Base-by-base conservation (phyloP, 495 filamentous ascomycete genomes). In the Aspergillus funiculosus region DNA sequence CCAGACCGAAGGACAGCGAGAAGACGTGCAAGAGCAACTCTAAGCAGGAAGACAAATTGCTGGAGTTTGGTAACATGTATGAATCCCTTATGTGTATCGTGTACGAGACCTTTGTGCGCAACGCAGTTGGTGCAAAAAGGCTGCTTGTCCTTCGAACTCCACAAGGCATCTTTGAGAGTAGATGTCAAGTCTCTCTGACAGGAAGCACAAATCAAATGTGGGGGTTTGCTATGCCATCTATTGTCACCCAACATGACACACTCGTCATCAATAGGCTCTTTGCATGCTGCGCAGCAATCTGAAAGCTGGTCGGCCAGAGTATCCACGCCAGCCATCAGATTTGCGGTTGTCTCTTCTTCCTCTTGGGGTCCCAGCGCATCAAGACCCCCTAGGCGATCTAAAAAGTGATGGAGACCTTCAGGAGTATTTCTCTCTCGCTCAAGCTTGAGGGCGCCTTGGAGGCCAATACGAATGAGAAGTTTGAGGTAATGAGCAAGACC, bases 401-500 rank as follows among this genome's bases (percentile, higher is more conserved):
- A 76, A 60, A 99, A 95, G 18, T 75, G 66, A 51, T 83, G 77
- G 10, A 99, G 68, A 13, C 86, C 90, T 41, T 88, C 81, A 2
- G 81, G 63, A 27, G 74, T 83, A 26, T 77, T 71, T 48, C 81
- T 80, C 51, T 96, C 89, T 32, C 87, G 81, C 66, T 99, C 94
- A 28, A 96, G 78, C 61, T 85, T 90, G 27, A 99, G 73, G 8
- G 92, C 80, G 31, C 94, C 94, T 60, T 97, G 94, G 6, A 99
- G 75, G 55, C 91, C 94, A 47, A 97, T 99, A 14, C 94, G 81
- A 51, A 99, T 97, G 36, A 99, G 78, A 38, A 99, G 86, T 63
- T 99, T 99, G 15, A 99, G 78, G 58, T 99, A 99, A 67, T 99
- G 94, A 11, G 94, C 94, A 22, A 99, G 80, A 15, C 94, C 91